Percentiles rank a stretch among this genome's conserved stretches.
phyloP scores from a whole-genome alignment of 1,284 basidiomycete species.

The Puccinia hordei region DNA sequence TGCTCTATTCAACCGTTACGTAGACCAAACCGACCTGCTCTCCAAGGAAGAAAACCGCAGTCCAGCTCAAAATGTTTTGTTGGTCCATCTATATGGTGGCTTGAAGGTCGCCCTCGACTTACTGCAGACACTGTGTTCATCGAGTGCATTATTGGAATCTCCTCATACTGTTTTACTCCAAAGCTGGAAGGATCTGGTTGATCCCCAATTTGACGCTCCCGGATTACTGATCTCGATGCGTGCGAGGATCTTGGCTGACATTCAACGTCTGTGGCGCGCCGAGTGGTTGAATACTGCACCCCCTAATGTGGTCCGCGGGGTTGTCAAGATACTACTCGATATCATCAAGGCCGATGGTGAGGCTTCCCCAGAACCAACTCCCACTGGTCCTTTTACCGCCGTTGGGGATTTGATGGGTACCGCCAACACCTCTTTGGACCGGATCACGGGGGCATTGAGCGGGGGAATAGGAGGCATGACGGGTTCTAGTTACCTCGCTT shows the following conservation, averaged over 20 bases:
- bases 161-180: slow-evolving; percentile 74
- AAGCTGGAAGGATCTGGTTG: slow-evolving; percentile 73
- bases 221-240: slow-evolving; percentile 83
- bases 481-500: slow-evolving; percentile 43
- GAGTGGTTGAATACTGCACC: slow-evolving; percentile 78
- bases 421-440: slow-evolving; percentile 36
- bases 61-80: slow-evolving; percentile 53
- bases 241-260: slow-evolving; percentile 69
- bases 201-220: slow-evolving; percentile 72
- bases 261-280: slow-evolving; percentile 76
- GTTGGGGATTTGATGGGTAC: slow-evolving; percentile 60
- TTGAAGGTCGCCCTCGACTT: slow-evolving; percentile 79
- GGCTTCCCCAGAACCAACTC: slow-evolving; percentile 63
- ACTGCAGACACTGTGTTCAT: slow-evolving; percentile 74
- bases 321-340: slow-evolving; percentile 77
- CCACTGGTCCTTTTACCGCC: slow-evolving; percentile 53
- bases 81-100: slow-evolving; percentile 73
- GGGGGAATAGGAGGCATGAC: slow-evolving; percentile 40
- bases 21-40: slow-evolving; percentile 52
- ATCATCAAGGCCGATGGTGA: slow-evolving; percentile 81
- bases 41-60: slow-evolving; percentile 45
- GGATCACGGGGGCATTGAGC: slow-evolving; percentile 41
- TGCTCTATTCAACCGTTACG: slow-evolving; percentile 67
- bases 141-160: slow-evolving; percentile 79
- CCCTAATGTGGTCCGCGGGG: slow-evolving; percentile 68